Percentiles rank a stretch among this genome's conserved stretches.
Conservation (phyloP, 139 green algal species). For the Chlorella sp. region DNA sequence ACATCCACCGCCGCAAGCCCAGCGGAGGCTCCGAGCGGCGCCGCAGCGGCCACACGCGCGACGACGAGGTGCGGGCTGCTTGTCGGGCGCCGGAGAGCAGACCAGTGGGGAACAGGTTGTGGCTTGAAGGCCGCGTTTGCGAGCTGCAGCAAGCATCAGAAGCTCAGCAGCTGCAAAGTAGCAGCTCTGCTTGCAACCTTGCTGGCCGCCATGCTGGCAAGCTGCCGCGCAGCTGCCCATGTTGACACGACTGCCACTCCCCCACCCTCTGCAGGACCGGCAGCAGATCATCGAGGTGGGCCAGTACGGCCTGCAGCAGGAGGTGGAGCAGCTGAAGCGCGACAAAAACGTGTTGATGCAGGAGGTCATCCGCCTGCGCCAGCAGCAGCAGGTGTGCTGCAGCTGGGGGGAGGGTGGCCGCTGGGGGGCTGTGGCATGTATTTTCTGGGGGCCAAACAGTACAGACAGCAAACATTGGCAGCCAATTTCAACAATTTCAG, state of each 20-base stretch:
- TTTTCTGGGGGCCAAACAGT: too few species aligned
- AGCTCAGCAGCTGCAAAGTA: too few species aligned
- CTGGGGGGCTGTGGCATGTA: background rate
- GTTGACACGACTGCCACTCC: too few species aligned
- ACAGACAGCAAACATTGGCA: too few species aligned
- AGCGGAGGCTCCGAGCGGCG: background rate
- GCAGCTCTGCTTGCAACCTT: too few species aligned
- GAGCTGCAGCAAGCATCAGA: too few species aligned
- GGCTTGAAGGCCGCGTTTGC: too few species aligned
- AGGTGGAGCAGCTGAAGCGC: constrained; percentile 87
- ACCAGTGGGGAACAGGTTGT: too few species aligned
- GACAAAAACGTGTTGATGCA: constrained; percentile 91
- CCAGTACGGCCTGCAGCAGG: constrained; percentile 77
- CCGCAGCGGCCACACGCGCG: background rate
- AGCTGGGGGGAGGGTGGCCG: background rate
- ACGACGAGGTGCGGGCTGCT: background rate
- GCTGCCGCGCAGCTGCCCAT: too few species aligned
- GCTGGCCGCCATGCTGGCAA: too few species aligned
- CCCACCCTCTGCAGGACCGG: background rate
- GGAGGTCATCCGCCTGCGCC: constrained; percentile 87
- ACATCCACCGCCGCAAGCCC: constrained; percentile 87
- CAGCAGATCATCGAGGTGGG: constrained; percentile 62
- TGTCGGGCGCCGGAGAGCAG: too few species aligned
- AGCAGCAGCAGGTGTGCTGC: constrained; percentile 73
- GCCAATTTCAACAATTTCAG: too few species aligned